Base-by-base conservation (phyloP, 2,329 filamentous ascomycete species). In the Neoscytalidium dimidiatum region DNA sequence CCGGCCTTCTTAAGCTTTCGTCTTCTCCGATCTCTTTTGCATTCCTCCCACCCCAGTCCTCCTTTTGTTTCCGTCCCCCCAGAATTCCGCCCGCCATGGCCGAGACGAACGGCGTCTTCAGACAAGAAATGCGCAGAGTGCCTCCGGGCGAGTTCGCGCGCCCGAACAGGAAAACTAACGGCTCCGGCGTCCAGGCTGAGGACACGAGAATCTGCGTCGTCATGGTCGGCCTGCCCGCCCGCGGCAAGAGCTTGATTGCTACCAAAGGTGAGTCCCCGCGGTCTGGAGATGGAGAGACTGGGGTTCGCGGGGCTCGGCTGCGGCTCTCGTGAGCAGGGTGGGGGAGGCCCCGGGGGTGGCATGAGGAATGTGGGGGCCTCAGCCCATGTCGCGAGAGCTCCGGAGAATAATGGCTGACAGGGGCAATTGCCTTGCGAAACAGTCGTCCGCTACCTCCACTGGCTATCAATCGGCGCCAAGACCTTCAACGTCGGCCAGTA, bases 401-500 rank as follows among this genome's bases (percentile, higher is more conserved):
- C 14, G 26, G 29, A 33, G 29, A 33, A 51, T 11, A 28, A 21
- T 29, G 35, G 41, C 51, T 64, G 19, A 64, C 33, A 44, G 23
- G 19, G 58, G 46, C 62, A 43, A 64, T 61, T 60, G 44, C 4
- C 9, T 26, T 29, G 38, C 48, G 23, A 11, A 21, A 35, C 49
- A 80, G 78, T 80, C 63, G 78, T 80, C 43, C 90, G 95, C 67
- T 99, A 99, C 80, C 88, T 99, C 38, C 91, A 92, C 78, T 99
- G 95, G 95, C 90, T 98, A 66, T 97, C 94, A 28, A 94, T 99
- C 74, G 90, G 92, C 43, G 91, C 95, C 66, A 90, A 93, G 77
- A 94, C 93, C 69, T 99, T 99, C 87, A 99, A 99, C 71, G 95
- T 99, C 69, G 95, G 95, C 76, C 94, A 90, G 75, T 99, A 99